A percentile compares a stretch with the other conserved stretches of the same genome.
Conservation (phyloP, 768 basidiomycete genomes). For the Trametes cubensis region DNA sequence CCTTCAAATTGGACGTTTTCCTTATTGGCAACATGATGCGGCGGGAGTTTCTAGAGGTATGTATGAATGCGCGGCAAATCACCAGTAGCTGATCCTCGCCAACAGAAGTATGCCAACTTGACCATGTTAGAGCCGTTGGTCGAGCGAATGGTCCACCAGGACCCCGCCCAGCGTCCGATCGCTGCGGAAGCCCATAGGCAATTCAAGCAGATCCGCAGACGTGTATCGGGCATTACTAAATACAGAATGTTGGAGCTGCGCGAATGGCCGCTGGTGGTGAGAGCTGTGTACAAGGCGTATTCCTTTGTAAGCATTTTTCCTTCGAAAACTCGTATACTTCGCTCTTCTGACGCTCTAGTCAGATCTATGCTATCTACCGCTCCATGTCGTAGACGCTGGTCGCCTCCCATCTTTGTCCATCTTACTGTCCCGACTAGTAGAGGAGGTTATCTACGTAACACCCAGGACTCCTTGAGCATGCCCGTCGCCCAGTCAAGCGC, state of each 20-base stretch:
- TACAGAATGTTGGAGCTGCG: neutral
- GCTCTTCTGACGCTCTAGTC: neutral
- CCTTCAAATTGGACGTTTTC: constrained; percentile 30
- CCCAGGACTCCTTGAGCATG: no score
- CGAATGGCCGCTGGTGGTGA: neutral
- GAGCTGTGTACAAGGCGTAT: neutral
- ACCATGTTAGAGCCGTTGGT: constrained; percentile 19
- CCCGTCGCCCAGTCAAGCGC: no score
- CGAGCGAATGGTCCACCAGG: constrained; percentile 5
- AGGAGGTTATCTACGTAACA: no score
- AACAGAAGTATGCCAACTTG: constrained; percentile 22
- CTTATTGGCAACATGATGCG: constrained; percentile 26
- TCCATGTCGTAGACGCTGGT: neutral
- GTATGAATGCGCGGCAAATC: neutral
- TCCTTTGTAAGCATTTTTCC: neutral
- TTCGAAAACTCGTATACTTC: neutral
- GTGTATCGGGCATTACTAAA: neutral
- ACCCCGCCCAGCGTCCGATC: constrained; percentile 18
- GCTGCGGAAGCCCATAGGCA: constrained; percentile 14
- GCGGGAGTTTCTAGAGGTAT: constrained; percentile 15
- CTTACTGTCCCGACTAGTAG: neutral
- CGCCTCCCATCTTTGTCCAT: neutral
- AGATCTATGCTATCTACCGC: neutral
- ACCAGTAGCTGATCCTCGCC: neutral
- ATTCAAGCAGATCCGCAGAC: constrained; percentile 1